phyloP scores from a whole-genome alignment of 768 basidiomycete species.

The Leucocoprinus birnbaumii region DNA sequence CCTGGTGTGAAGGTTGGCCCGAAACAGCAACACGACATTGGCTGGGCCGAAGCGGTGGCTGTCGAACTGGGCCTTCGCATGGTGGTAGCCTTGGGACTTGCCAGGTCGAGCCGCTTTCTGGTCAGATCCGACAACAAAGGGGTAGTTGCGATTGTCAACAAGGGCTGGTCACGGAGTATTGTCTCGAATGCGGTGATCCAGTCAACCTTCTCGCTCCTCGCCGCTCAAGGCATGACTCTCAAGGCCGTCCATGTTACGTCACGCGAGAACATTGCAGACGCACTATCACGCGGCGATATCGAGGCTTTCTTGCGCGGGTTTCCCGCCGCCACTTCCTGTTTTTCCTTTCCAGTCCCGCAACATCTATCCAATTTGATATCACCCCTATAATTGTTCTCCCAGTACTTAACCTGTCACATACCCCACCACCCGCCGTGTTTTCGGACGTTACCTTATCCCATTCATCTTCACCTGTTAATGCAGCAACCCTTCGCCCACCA shows the following conservation, averaged over 20 bases:
- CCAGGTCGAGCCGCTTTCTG: constrained; percentile 9
- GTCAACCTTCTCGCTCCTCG: constrained; percentile 1
- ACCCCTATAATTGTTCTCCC: background rate
- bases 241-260: background rate
- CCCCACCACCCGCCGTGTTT: background rate
- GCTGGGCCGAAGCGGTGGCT: constrained; percentile 36
- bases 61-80: constrained; percentile 29
- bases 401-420: background rate
- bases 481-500: too few relatives aligned
- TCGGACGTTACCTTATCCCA: too few relatives aligned
- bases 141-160: constrained; percentile 24
- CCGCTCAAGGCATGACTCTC: background rate
- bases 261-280: background rate
- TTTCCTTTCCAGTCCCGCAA: background rate
- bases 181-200: background rate
- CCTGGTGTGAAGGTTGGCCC: constrained; percentile 27
- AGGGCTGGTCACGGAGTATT: constrained; percentile 23
- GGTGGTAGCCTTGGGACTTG: constrained; percentile 2
- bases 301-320: constrained; percentile 15
- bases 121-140: constrained; percentile 33
- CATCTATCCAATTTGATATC: background rate
- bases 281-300: background rate
- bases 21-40: constrained; percentile 24
- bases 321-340: constrained; percentile 7
- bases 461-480: too few relatives aligned